Conservation (phyloP, 2,329 filamentous ascomycete species). For the Bimuria novae-zelandiae region DNA sequence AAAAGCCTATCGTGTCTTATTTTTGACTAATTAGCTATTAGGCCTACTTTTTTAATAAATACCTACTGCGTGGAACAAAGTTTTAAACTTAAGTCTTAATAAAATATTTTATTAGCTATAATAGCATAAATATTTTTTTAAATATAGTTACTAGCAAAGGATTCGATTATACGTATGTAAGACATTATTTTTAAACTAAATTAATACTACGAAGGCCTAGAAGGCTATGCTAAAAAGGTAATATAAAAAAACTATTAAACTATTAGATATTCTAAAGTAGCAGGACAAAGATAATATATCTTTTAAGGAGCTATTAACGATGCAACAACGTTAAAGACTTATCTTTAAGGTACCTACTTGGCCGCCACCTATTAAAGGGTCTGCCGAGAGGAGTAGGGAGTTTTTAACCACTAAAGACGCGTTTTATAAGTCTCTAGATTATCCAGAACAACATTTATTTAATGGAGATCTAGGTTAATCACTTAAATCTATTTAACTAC, state of each 20-base stretch:
- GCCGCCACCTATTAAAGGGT: background rate
- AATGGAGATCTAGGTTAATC: too few relatives aligned
- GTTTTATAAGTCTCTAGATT: too few relatives aligned
- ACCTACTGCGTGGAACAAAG: constrained; percentile 15
- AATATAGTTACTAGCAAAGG: constrained; percentile 12
- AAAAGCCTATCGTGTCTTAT: too few relatives aligned
- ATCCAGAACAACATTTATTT: too few relatives aligned
- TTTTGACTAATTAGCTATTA: background rate
- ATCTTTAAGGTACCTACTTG: background rate
- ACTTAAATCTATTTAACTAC: too few relatives aligned
- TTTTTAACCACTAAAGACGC: too few relatives aligned
- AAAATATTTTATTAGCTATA: constrained; percentile 22
- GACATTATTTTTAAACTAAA: background rate
- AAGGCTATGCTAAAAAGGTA: constrained; percentile 1
- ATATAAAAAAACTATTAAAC: background rate
- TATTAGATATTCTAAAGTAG: background rate
- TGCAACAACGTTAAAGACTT: background rate
- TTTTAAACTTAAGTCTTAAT: constrained; percentile 16
- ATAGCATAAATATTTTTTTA: constrained; percentile 22
- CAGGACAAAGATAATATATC: background rate
- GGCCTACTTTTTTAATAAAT: constrained; percentile 13
- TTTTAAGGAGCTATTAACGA: background rate
- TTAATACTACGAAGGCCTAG: background rate
- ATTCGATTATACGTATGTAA: background rate
- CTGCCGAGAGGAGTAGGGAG: background rate